Evolutionary conservation across 164 flowering plant species (phyloP).

Genomic region (Kingdonia uniflora): DNA sequence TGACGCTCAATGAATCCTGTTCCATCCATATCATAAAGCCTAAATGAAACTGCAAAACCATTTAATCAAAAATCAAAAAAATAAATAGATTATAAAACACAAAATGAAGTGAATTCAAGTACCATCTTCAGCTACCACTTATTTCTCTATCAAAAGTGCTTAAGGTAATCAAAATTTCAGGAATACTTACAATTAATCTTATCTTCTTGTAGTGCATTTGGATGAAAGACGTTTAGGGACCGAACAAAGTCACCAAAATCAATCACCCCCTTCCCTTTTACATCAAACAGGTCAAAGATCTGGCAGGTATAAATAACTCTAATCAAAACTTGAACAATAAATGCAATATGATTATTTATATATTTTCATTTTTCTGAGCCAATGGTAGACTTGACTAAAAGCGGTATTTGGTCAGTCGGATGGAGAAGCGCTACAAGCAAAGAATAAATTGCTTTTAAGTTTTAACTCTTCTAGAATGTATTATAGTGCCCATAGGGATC

Average conservation of each 20-base stretch:
- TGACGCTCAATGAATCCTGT: slow-evolving; percentile 94
- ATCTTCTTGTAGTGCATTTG: slow-evolving; percentile 71
- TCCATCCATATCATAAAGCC: slow-evolving; percentile 79
- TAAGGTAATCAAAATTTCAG: background rate
- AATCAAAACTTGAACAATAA: no score
- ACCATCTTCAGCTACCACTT: no score
- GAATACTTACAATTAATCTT: slow-evolving; percentile 77
- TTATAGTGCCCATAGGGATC: no score
- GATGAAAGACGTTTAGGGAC: slow-evolving; percentile 84
- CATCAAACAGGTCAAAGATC: slow-evolving; percentile 94
- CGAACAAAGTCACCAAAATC: slow-evolving; percentile 95
- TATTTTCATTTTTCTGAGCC: no score
- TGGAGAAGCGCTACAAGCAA: no score
- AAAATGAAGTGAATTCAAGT: no score
- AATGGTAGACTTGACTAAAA: no score
- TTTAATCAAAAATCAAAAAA: background rate
- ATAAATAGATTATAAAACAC: background rate
- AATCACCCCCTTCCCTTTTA: slow-evolving; percentile 67
- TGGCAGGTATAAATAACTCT: slow-evolving; percentile 24
- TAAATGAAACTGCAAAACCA: slow-evolving; percentile 56
- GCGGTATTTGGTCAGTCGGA: no score
- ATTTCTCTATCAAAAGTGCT: background rate
- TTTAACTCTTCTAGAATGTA: no score
- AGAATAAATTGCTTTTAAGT: no score
- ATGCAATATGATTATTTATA: no score